phyloP scores from a whole-genome alignment of 2,329 filamentous ascomycete genomes.

The Thelonectria rubi region DNA sequence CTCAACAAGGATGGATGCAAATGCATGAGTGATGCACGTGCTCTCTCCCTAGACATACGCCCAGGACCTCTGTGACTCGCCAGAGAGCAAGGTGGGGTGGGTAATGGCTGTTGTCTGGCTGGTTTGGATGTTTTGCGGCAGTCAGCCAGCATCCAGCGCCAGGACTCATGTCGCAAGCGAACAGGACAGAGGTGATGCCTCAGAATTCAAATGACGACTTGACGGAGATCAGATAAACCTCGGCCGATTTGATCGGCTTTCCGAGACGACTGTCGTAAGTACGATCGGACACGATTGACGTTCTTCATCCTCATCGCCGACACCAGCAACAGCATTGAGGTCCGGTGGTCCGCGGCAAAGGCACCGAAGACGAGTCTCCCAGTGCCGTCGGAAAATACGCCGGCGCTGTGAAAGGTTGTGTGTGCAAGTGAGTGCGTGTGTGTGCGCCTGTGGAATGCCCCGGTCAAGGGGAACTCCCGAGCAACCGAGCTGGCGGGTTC shows the following conservation, averaged over 20 bases:
- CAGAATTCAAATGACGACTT: background rate
- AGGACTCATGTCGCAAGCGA: background rate
- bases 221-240: conserved; percentile 5
- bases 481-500: conserved; percentile 38
- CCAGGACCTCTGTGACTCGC: background rate
- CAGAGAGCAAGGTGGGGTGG: background rate
- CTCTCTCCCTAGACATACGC: background rate
- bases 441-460: conserved; percentile 19
- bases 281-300: conserved; percentile 18
- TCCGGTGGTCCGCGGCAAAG: conserved; percentile 36
- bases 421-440: background rate
- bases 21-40: conserved; percentile 4
- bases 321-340: conserved; percentile 16
- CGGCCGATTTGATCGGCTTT: conserved; percentile 5
- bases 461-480: conserved; percentile 37
- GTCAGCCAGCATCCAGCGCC: background rate
- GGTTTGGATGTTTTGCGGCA: background rate
- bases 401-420: conserved; percentile 5
- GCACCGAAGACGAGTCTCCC: background rate
- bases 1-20: conserved; percentile 10
- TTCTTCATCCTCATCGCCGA: conserved; percentile 23
- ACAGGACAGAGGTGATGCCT: background rate
- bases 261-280: conserved; percentile 25
- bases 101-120: background rate
- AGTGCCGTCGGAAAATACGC: conserved; percentile 14